These are phyloP conservation scores for Xylaria acuta DNA, from an alignment of 495 filamentous ascomycete genomes.

Conservation along the genomic window DNA sequence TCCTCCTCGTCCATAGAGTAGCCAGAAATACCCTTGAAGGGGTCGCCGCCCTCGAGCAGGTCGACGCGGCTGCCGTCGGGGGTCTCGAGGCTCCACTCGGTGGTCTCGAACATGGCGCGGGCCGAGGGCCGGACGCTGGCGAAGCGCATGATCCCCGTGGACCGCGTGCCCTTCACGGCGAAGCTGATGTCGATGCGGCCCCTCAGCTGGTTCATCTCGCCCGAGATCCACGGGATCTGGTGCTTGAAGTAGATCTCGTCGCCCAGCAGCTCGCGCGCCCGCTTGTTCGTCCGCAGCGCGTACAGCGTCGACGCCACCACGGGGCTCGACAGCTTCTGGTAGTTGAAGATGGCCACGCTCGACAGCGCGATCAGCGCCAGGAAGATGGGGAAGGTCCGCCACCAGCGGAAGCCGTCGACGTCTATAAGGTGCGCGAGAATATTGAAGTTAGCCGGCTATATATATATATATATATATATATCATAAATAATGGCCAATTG, in stretches of 20 bases:
- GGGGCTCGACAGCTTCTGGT: conserved; percentile 86
- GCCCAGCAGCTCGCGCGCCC: conserved; percentile 77
- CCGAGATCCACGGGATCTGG: conserved; percentile 91
- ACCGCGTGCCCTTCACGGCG: conserved; percentile 82
- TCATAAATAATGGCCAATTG: neutral
- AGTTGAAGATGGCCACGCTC: conserved; percentile 93
- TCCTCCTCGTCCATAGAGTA: conserved; percentile 46
- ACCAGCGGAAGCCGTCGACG: conserved; percentile 50
- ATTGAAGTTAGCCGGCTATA: neutral
- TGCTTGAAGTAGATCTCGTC: conserved; percentile 92
- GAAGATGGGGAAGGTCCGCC: conserved; percentile 61
- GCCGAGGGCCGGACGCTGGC: conserved; percentile 74
- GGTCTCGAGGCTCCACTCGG: conserved; percentile 76
- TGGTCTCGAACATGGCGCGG: conserved; percentile 75
- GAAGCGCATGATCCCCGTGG: conserved; percentile 78
- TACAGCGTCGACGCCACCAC: conserved; percentile 88
- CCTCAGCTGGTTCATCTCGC: conserved; percentile 92
- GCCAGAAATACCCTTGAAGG: conserved; percentile 57
- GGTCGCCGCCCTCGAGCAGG: conserved; percentile 69
- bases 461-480: too few relatives aligned
- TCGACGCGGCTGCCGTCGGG: conserved; percentile 70
- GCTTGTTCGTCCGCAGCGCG: conserved; percentile 78
- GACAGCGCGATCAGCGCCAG: conserved; percentile 64
- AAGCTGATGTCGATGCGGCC: conserved; percentile 88
- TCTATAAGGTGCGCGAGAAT: conserved; percentile 25